A percentile compares a stretch with the other conserved stretches of the same genome.
These are phyloP conservation scores for Starmera dryadoides DNA, from an alignment of 805 yeast species.

Conservation along the genomic window DNA sequence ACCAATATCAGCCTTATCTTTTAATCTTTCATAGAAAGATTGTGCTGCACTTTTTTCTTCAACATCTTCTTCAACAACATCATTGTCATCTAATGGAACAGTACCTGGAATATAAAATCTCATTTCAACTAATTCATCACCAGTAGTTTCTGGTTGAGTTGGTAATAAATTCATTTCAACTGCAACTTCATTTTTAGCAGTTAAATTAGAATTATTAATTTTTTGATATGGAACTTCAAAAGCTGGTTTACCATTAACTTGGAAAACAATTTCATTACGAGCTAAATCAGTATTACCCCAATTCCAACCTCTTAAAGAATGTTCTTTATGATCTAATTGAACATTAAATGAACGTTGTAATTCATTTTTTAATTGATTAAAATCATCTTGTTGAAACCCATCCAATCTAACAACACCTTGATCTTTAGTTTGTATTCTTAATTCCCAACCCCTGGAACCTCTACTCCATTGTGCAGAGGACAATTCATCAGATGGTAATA, in stretches of 20 bases:
- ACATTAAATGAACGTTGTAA: constrained; percentile 70
- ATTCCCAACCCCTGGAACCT: constrained; percentile 86
- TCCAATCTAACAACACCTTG: constrained; percentile 82
- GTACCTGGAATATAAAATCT: constrained; percentile 91
- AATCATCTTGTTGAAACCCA: constrained; percentile 86
- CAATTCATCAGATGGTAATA: constrained; percentile 82
- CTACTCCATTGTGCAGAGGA: constrained; percentile 84
- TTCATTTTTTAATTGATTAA: constrained; percentile 73
- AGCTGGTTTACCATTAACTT: constrained; percentile 79
- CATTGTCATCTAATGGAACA: constrained; percentile 38
- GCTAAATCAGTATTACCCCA: constrained; percentile 96
- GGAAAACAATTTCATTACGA: constrained; percentile 82
- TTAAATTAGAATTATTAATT: constrained; percentile 78
- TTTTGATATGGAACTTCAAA: constrained; percentile 84
- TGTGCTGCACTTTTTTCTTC: constrained; percentile 67
- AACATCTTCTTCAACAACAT: constrained; percentile 23
- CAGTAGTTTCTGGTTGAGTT: constrained; percentile 56
- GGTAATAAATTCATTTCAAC: constrained; percentile 68
- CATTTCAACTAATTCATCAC: constrained; percentile 95
- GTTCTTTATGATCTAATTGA: constrained; percentile 77
- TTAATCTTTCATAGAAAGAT: constrained; percentile 82
- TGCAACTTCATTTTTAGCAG: constrained; percentile 91
- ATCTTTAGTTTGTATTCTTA: constrained; percentile 82
- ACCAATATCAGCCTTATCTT: constrained; percentile 91
- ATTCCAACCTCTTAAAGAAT: constrained; percentile 96